phyloP scores from a whole-genome alignment of 306 rosid genomes.

The Carpinus fangiana region DNA sequence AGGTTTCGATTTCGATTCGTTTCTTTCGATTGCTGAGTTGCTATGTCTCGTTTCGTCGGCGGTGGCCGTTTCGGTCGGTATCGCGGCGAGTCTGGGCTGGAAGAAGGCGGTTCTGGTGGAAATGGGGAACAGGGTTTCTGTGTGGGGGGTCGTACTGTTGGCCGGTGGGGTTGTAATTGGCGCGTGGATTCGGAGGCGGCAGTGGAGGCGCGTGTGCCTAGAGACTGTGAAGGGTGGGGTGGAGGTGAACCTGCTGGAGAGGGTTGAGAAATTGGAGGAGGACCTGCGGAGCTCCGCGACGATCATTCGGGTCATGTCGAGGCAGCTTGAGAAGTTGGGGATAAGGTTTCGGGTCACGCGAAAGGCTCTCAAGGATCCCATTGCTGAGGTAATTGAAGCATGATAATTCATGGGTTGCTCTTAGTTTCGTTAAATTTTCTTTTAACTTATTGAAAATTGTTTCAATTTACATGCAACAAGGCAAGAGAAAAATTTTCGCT shows the following conservation, averaged over 20 bases:
- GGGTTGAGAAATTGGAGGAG: slow-evolving; percentile 81
- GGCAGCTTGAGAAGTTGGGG: slow-evolving; percentile 93
- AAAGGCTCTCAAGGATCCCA: slow-evolving; percentile 66
- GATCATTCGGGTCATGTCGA: slow-evolving; percentile 60
- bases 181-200: slow-evolving; percentile 68
- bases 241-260: slow-evolving; percentile 68
- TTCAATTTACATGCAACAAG: not conserved
- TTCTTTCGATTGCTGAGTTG: slow-evolving; percentile 58
- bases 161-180: slow-evolving; percentile 57
- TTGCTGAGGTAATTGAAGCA: slow-evolving; percentile 63
- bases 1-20: slow-evolving; percentile 46
- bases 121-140: slow-evolving; percentile 37
- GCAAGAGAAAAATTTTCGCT: not conserved
- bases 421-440: not conserved
- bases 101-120: slow-evolving; percentile 42
- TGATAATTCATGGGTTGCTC: not conserved
- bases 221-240: slow-evolving; percentile 40
- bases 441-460: not conserved
- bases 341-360: slow-evolving; percentile 71
- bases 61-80: slow-evolving; percentile 37
- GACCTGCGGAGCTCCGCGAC: slow-evolving; percentile 61
- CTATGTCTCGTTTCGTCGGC: slow-evolving; percentile 57
- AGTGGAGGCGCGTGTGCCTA: slow-evolving; percentile 56
- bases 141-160: slow-evolving; percentile 42
- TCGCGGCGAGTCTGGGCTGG: slow-evolving; percentile 35